Base-by-base conservation (phyloP, 202 grass and related monocot genomes). In the Setaria viridis region DNA sequence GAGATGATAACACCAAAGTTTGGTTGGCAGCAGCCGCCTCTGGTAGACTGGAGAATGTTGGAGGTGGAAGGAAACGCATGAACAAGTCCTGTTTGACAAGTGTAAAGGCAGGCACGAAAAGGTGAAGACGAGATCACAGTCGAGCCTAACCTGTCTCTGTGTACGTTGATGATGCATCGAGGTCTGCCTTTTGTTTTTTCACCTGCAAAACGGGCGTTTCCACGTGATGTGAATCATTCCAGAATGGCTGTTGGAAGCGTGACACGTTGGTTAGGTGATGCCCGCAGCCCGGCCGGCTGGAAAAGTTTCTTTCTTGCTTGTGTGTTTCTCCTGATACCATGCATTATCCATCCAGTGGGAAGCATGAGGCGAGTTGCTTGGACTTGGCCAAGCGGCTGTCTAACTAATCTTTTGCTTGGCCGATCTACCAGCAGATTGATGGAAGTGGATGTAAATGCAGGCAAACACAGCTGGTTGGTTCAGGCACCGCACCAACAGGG, bases 181-280 rank as follows among this genome's bases (percentile, higher is more conserved):
- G 10, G 17, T 12, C 56, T 83, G 21, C 35, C 62, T 19, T 82
- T 78, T 83, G 19, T 6, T 39, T 75, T 78, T 39, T 34, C 84
- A 78, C 66, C 88, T 86, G 73, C 79, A 79, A 67, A 56, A 77
- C 88, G 78, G 32, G 58, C 79, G 74, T 67, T 90, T 86, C 67
- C 84, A 83, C 58, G 88, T 90, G 88, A 90, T 45, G 11, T 59
- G 79, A 71, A 62, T 89, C 78, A 72, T 82, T 89, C 78, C 56
- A 78, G 78, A 70, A 76, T 76, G 83, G 37, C 65, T 35, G 65
- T 43, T 63, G 72, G 74, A 72, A 37, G 66, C 25, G 46, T 84
- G 46, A 55, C 86, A 56, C 56, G 65, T 83, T 72, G 32, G 64
- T 34, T 43, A 71, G 7, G 70, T 29, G 43, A 34, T 46, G 71